These are phyloP conservation scores for Zalaria obscura DNA, from an alignment of 2,329 filamentous ascomycete species.

Conservation along the genomic window DNA sequence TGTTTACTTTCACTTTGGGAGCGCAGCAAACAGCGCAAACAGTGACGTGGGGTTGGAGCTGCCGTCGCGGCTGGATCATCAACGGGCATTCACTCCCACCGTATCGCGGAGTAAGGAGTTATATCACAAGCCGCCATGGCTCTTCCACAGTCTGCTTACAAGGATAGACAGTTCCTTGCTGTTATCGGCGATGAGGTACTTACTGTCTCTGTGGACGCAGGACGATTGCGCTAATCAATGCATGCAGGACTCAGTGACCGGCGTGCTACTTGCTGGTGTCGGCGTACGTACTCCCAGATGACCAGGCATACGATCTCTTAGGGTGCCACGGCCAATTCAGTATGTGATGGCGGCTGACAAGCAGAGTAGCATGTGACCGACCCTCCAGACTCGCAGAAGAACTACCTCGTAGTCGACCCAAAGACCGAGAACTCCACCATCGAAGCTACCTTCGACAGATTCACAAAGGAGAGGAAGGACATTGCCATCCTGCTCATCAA, in stretches of 20 bases:
- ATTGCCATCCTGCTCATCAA: constrained; percentile 96
- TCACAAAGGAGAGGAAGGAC: constrained; percentile 83
- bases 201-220: constrained; percentile 15
- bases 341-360: background rate
- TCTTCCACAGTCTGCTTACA: constrained; percentile 43
- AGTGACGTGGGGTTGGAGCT: constrained; percentile 4
- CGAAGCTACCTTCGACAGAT: constrained; percentile 77
- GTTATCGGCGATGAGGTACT: constrained; percentile 92
- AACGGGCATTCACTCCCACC: background rate
- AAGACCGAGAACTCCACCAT: constrained; percentile 86
- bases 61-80: background rate
- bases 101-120: background rate
- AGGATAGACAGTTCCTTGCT: constrained; percentile 87
- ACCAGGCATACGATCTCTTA: no score
- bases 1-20: background rate
- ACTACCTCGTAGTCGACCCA: constrained; percentile 89
- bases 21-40: background rate
- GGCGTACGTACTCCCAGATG: constrained; percentile 49
- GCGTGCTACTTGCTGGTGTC: constrained; percentile 85
- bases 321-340: no score
- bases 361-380: constrained; percentile 66
- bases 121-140: constrained; percentile 35
- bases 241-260: constrained; percentile 80
- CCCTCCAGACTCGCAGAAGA: constrained; percentile 82
- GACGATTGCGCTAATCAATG: background rate